phyloP scores from a whole-genome alignment of 2,329 filamentous ascomycete species.

The Lachnellula arida region DNA sequence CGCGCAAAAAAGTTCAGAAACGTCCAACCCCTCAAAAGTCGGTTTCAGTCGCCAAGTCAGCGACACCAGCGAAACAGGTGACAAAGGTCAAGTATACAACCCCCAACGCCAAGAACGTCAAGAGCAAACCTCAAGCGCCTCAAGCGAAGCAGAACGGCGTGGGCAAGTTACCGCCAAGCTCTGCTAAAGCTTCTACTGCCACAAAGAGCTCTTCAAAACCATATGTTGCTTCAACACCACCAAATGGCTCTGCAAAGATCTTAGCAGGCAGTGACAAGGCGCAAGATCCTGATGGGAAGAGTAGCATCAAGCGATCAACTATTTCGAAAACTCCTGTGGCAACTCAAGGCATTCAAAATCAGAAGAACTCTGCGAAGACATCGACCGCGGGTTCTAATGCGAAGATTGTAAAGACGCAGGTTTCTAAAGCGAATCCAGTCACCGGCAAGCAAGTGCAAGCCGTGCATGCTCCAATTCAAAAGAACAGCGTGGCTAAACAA shows the following conservation, averaged over 20 bases:
- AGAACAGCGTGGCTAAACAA: background rate
- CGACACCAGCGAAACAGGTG: background rate
- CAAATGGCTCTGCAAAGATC: background rate
- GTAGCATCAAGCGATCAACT: background rate
- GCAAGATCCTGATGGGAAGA: background rate
- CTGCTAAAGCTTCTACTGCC: background rate
- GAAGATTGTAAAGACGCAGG: too few relatives aligned
- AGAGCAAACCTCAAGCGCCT: background rate
- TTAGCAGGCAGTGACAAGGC: background rate
- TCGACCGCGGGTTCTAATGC: too few relatives aligned
- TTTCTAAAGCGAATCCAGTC: background rate
- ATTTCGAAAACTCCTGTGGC: too few relatives aligned
- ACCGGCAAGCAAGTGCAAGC: background rate
- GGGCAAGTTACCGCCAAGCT: background rate
- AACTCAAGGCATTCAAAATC: background rate
- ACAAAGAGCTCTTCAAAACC: background rate
- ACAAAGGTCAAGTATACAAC: background rate
- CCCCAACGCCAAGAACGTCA: background rate
- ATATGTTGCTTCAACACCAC: background rate
- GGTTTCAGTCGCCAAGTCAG: background rate
- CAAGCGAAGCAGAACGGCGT: background rate
- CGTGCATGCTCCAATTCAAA: background rate
- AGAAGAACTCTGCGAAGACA: background rate
- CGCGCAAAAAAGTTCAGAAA: background rate
- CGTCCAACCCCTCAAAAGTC: conserved; percentile 1